Percentiles rank a stretch among this genome's conserved stretches.
Conservation (phyloP, 192 early-diverging fungal genomes). For the Coemansia sp. region DNA sequence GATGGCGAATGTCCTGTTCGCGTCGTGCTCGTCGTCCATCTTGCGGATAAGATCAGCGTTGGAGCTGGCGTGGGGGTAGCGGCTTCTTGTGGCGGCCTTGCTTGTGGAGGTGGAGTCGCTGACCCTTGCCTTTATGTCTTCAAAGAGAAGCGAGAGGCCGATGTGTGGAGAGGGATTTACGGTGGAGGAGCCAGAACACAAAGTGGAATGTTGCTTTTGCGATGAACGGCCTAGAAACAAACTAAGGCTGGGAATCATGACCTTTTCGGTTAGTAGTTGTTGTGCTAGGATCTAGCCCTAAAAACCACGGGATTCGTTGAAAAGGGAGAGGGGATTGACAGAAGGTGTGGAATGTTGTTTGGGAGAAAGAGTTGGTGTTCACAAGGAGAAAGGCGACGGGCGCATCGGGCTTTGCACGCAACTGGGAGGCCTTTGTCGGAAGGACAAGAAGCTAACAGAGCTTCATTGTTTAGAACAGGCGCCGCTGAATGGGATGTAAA, state of each 20-base stretch:
- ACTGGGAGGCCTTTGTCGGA: background rate
- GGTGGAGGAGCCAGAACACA: slow-evolving; percentile 27
- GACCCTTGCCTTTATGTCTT: slow-evolving; percentile 28
- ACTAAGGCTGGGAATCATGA: slow-evolving; percentile 40
- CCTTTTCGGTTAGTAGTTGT: background rate
- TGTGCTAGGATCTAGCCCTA: background rate
- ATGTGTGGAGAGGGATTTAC: slow-evolving; percentile 33
- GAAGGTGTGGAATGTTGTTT: background rate
- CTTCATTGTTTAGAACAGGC: too few species aligned
- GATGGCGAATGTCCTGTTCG: slow-evolving; percentile 57
- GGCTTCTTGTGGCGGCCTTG: background rate
- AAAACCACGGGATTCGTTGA: too few species aligned
- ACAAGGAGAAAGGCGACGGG: background rate
- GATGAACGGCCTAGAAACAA: slow-evolving; percentile 47
- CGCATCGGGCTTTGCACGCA: too few species aligned
- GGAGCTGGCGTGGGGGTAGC: slow-evolving; percentile 11
- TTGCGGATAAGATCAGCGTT: slow-evolving; percentile 1
- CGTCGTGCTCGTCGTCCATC: slow-evolving; percentile 28
- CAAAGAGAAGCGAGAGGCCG: slow-evolving; percentile 46
- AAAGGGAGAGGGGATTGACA: background rate
- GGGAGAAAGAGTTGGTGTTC: background rate
- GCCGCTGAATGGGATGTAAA: background rate
- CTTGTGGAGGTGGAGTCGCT: background rate
- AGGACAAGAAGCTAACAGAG: too few species aligned
- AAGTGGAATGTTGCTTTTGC: slow-evolving; percentile 36